Conservation (phyloP, 352 stramenopile genomes). For the Globisporangium spinosum region DNA sequence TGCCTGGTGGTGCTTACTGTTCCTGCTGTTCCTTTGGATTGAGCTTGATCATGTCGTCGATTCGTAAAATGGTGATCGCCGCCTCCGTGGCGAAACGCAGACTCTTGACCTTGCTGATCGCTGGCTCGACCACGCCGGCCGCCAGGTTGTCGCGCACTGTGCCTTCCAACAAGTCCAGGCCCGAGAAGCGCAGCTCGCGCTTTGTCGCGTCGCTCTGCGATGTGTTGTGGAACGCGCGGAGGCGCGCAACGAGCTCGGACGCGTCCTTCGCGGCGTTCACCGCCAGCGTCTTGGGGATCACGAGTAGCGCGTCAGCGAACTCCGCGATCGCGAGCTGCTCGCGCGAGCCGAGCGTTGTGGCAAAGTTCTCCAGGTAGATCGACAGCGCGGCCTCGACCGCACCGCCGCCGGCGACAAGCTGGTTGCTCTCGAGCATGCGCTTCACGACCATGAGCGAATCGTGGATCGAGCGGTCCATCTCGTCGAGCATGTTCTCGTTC, state of each 20-base stretch:
- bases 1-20: slow-evolving; percentile 46
- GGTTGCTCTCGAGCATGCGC: slow-evolving; percentile 99
- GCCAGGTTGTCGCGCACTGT: slow-evolving; percentile 95
- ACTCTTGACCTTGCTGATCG: slow-evolving; percentile 99
- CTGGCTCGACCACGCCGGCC: slow-evolving; percentile 97
- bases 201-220: slow-evolving; percentile 87
- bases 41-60: slow-evolving; percentile 98
- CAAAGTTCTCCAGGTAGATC: slow-evolving; percentile 98
- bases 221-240: slow-evolving; percentile 96
- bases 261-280: slow-evolving; percentile 99
- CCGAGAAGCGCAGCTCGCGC: slow-evolving; percentile 80
- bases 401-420: slow-evolving; percentile 96
- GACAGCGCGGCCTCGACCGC: slow-evolving; percentile 97
- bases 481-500: slow-evolving; percentile 99
- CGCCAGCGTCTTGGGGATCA: slow-evolving; percentile 95
- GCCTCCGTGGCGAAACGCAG: slow-evolving; percentile 98
- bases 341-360: slow-evolving; percentile 93
- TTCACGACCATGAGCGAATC: slow-evolving; percentile 99
- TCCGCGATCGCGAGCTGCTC: slow-evolving; percentile 99
- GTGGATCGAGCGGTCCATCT: slow-evolving; percentile 99
- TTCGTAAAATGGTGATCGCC: slow-evolving; percentile 99
- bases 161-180: slow-evolving; percentile 96
- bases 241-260: slow-evolving; percentile 96
- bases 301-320: slow-evolving; percentile 90
- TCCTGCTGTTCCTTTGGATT: slow-evolving; percentile 86